Evolutionary conservation across 208 protist genomes (phyloP).

Genomic region (Crithidia thermophila): DNA sequence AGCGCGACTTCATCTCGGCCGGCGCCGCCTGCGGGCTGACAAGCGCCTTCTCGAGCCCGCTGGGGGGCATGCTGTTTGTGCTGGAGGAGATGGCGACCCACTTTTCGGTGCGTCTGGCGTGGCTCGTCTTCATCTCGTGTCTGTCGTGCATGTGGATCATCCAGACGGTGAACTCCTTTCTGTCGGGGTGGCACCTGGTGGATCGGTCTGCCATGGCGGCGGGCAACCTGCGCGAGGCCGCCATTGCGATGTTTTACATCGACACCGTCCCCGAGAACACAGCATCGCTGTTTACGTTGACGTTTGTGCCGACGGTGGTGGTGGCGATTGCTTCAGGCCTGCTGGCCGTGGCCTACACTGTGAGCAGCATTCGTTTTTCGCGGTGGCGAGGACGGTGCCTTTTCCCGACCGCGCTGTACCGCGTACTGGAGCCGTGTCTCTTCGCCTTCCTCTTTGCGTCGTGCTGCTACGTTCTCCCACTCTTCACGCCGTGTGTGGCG

Average conservation of each 20-base stretch:
- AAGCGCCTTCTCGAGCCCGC: slow-evolving; percentile 89
- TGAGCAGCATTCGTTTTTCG: slow-evolving; percentile 66
- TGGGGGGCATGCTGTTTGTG: slow-evolving; percentile 92
- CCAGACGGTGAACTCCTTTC: slow-evolving; percentile 64
- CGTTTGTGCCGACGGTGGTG: slow-evolving; percentile 64
- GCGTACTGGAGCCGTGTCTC: slow-evolving; percentile 63
- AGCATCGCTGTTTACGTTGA: slow-evolving; percentile 55
- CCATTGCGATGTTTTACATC: slow-evolving; percentile 70
- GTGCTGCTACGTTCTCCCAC: slow-evolving; percentile 50
- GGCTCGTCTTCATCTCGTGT: slow-evolving; percentile 85
- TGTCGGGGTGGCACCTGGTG: slow-evolving; percentile 51
- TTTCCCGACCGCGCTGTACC: slow-evolving; percentile 41
- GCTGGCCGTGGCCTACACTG: slow-evolving; percentile 69
- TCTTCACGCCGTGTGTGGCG: slow-evolving; percentile 52
- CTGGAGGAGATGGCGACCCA: slow-evolving; percentile 91
- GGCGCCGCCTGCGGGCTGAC: slow-evolving; percentile 92
- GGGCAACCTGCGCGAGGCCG: slow-evolving; percentile 41
- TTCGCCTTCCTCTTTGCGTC: slow-evolving; percentile 52
- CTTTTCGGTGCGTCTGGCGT: slow-evolving; percentile 77
- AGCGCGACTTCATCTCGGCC: slow-evolving; percentile 88
- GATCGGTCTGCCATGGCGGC: slow-evolving; percentile 12
- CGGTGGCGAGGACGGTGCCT: slow-evolving; percentile 54
- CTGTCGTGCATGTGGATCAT: slow-evolving; percentile 81
- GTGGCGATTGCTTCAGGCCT: slow-evolving; percentile 63
- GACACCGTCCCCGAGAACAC: slow-evolving; percentile 46